Base-by-base conservation (phyloP, 2,329 filamentous ascomycete species). In the Ophiostoma sp. region DNA sequence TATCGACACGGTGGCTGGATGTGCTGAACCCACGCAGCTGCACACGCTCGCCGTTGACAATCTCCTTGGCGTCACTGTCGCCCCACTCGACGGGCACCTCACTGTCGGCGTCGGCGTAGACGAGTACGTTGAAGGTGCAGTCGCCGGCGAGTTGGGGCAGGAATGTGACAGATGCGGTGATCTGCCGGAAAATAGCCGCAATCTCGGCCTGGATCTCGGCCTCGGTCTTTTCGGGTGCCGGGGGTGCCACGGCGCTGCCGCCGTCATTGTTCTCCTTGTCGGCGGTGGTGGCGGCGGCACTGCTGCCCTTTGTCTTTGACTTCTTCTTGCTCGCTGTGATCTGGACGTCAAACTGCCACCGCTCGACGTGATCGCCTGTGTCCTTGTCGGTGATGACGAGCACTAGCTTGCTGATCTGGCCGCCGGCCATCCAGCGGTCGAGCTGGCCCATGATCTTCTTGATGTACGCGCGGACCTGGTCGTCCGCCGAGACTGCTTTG, bases 361-460 rank as follows among this genome's bases (percentile, higher is more conserved):
- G 85, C 81, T 99, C 95, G 62, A 99, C 88, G 78, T 97, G 90
- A 77, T 97, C 93, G 72, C 94, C 95, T 0, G 93, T 97, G 78
- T 99, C 95, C 79, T 97, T 98, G 82, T 91, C 91, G 44, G 94
- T 97, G 73, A 99, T 93, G 64, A 99, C 95, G 67, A 99, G 90
- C 70, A 99, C 93, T 12, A 99, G 87, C 79, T 96, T 97, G 66
- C 92, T 96, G 77, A 99, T 97, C 80, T 99, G 98, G 77, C 93
- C 92, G 74, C 90, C 91, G 67, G 93, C 84, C 93, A 98, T 98
- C 95, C 95, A 99, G 77, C 92, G 92, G 81, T 96, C 94, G 69
- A 99, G 87, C 79, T 99, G 95, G 41, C 89, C 89, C 93, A 97
- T 99, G 81, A 99, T 98, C 81, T 96, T 97, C 80, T 97, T 97